These are phyloP conservation scores for Suhomyces coccinellae DNA, from an alignment of 1,139 yeast genomes.

Conservation along the genomic window DNA sequence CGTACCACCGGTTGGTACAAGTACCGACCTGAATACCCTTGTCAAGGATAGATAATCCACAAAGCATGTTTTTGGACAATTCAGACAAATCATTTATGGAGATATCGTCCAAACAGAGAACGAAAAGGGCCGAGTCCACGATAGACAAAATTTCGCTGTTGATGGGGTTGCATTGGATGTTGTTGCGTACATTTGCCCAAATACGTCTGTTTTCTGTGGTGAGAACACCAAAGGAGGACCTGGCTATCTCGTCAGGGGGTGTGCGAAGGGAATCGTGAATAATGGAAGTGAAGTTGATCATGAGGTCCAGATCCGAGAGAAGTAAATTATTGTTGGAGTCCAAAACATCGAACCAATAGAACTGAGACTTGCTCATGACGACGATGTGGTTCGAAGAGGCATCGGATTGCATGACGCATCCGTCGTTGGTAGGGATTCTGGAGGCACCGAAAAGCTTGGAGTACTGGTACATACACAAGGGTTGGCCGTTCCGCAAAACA, in stretches of 20 bases:
- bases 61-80: conserved; percentile 77
- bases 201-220: conserved; percentile 85
- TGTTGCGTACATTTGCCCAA: conserved; percentile 75
- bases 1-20: conserved; percentile 94
- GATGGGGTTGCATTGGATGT: conserved; percentile 40
- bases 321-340: conserved; percentile 70
- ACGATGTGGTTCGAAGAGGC: conserved; percentile 73
- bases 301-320: conserved; percentile 71
- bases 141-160: conserved; percentile 72
- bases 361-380: conserved; percentile 82
- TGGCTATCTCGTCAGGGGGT: conserved; percentile 66
- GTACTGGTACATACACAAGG: conserved; percentile 89
- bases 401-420: conserved; percentile 86
- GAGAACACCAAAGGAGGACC: conserved; percentile 82
- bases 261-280: conserved; percentile 68
- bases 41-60: conserved; percentile 78
- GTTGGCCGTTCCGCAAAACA: conserved; percentile 57
- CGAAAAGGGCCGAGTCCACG: conserved; percentile 78
- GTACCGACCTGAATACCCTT: conserved; percentile 91
- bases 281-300: conserved; percentile 72
- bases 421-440: conserved; percentile 74
- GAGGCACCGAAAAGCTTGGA: conserved; percentile 82
- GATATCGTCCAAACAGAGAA: conserved; percentile 79
- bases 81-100: conserved; percentile 66
- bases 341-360: conserved; percentile 91